Evolutionary conservation across 805 yeast species (phyloP).

Genomic region (Ogataea pignaliae): DNA sequence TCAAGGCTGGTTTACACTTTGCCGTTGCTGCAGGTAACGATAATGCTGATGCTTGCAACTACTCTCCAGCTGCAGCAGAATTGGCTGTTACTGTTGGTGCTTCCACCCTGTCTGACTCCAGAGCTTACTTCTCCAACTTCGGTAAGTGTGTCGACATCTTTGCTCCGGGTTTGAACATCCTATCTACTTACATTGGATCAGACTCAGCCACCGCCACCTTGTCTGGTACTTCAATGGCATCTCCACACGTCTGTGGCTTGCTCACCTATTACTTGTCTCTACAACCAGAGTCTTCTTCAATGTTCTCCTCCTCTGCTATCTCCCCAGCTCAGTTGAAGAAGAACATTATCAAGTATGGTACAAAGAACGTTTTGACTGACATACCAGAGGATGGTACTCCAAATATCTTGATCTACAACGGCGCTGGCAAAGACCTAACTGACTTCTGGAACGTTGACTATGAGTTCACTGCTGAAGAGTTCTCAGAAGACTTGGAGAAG

Average conservation of each 20-base stretch:
- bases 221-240: conserved; percentile 98
- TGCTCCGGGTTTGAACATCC: conserved; percentile 91
- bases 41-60: conserved; percentile 86
- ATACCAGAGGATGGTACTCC: conserved; percentile 68
- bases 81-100: conserved; percentile 94
- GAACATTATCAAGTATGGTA: conserved; percentile 65
- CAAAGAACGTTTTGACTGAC: conserved; percentile 54
- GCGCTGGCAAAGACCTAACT: conserved; percentile 70
- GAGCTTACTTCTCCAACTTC: conserved; percentile 94
- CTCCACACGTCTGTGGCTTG: conserved; percentile 93
- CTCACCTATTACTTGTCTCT: conserved; percentile 84
- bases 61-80: conserved; percentile 86
- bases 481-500: conserved; percentile 14
- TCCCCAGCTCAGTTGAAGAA: conserved; percentile 75
- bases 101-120: conserved; percentile 77
- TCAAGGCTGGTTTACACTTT: conserved; percentile 80
- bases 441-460: conserved; percentile 50
- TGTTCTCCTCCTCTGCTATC: conserved; percentile 53
- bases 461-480: conserved; percentile 5
- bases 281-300: conserved; percentile 70
- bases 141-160: conserved; percentile 95
- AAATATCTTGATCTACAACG: conserved; percentile 72
- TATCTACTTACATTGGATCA: conserved; percentile 80
- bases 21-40: conserved; percentile 98
- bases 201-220: conserved; percentile 71